Conservation (phyloP, 306 rosid species). For the Medicago truncatula region MtrunA17r5.0-ANR NC_053042.1:53812001-53812500, state of each 20-base stretch:
- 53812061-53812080: too few species aligned
- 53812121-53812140: too few species aligned
- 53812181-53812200: too few species aligned
- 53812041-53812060: too few species aligned
- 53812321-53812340: constrained; percentile 70
- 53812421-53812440: constrained; percentile 34
- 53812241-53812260: background rate
- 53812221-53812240: background rate
- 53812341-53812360: constrained; percentile 65
- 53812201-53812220: too few species aligned
- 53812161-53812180: too few species aligned
- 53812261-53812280: constrained; percentile 72
- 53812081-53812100: too few species aligned
- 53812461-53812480: constrained; percentile 10
- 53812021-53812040: too few species aligned
- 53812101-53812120: background rate
- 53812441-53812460: constrained; percentile 41
- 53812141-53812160: background rate
- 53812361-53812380: constrained; percentile 65
- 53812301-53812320: constrained; percentile 66
- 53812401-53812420: constrained; percentile 38
- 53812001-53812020: too few species aligned
- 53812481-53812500: constrained; percentile 34
- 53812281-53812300: constrained; percentile 73
- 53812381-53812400: constrained; percentile 81